Evolutionary conservation across 139 green algal genomes (phyloP), one percentile per base, ranked within the genome.

Genomic region (Chlamydomonas sphaeroides): DNA sequence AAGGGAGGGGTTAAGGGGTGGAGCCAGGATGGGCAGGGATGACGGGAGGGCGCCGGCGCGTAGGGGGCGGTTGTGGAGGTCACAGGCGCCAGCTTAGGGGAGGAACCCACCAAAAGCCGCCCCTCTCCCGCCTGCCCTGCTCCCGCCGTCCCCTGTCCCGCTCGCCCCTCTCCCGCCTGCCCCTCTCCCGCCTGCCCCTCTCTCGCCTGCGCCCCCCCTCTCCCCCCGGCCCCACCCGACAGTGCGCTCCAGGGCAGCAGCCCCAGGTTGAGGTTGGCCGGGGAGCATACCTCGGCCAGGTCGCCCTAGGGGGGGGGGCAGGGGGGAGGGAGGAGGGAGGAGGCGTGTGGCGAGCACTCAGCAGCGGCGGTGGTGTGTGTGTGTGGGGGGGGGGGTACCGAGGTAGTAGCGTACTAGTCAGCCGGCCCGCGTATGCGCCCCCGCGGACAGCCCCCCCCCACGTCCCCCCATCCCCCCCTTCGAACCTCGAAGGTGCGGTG

Each of bases 231-330:
- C 78, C 32, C 68, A 79, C 80, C 80, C 35, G 87, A 87, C 5
- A 94, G 79, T 3, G 92, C 65, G 83, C 84, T 83, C 73, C 86
- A 93, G 30, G 85, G 80, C 56, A 94, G 79, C 78, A 96, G 81
- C 0, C 66, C 68, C 23, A 96, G 57, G 68, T 92, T 91, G 35
- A 90, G 87, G 74, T 92, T 79, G 65, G 59, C 69, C 23, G 73
- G 71, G 7, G 88, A 77, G 72, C 92, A 95, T 42, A 79, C 79
- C 85, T 96, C 93, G 2, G 89, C 90, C 33, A 95, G 84, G 28
- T 93, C 88, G 1, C 70, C 83, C 70, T 95, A 51, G 23, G n/a
- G 48, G 42, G 42, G 68, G 66, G 38, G 21, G 66, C 10, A 35
- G 65, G 20, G 23, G 15, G 15, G 35, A 35, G 35, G 35, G 65